Evolutionary conservation across 768 basidiomycete species (phyloP).

Genomic region (Psilocybe cyanescens): DNA sequence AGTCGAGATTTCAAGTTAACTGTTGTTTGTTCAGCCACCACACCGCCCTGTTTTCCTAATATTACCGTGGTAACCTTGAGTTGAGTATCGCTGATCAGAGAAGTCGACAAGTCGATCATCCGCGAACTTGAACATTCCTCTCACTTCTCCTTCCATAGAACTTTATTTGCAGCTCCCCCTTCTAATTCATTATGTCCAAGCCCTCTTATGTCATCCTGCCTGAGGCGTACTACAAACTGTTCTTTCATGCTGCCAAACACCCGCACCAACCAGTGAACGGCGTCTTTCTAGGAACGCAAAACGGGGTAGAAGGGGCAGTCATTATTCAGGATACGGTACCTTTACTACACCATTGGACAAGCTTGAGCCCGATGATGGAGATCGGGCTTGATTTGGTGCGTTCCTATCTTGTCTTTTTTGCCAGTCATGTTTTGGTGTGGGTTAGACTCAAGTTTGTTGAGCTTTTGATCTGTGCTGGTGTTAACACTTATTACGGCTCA

Average conservation of each 20-base stretch:
- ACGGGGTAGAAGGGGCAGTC: constrained; percentile 35
- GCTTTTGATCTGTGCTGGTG: too few species aligned
- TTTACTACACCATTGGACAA: constrained; percentile 85
- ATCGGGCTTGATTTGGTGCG: constrained; percentile 78
- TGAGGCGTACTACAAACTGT: constrained; percentile 72
- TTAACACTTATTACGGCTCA: too few species aligned
- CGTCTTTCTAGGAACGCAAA: constrained; percentile 65
- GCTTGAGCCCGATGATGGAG: constrained; percentile 85
- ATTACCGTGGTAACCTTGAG: too few species aligned
- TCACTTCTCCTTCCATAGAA: too few species aligned
- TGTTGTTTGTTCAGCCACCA: too few species aligned
- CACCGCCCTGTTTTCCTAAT: too few species aligned
- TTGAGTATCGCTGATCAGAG: too few species aligned
- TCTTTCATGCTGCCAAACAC: constrained; percentile 81
- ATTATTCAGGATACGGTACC: constrained; percentile 71
- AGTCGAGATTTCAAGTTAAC: too few species aligned
- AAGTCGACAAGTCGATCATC: too few species aligned
- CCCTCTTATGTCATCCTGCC: constrained; percentile 56
- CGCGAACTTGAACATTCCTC: too few species aligned
- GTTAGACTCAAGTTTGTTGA: too few species aligned
- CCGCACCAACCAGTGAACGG: constrained; percentile 79
- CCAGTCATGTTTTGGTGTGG: too few species aligned
- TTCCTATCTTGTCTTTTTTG: constrained; percentile 1
- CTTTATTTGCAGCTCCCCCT: not conserved
- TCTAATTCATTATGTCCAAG: constrained; percentile 11